These are phyloP conservation scores for Pleodorina starrii DNA, from an alignment of 139 green algal genomes.

Conservation along the genomic window DNA sequence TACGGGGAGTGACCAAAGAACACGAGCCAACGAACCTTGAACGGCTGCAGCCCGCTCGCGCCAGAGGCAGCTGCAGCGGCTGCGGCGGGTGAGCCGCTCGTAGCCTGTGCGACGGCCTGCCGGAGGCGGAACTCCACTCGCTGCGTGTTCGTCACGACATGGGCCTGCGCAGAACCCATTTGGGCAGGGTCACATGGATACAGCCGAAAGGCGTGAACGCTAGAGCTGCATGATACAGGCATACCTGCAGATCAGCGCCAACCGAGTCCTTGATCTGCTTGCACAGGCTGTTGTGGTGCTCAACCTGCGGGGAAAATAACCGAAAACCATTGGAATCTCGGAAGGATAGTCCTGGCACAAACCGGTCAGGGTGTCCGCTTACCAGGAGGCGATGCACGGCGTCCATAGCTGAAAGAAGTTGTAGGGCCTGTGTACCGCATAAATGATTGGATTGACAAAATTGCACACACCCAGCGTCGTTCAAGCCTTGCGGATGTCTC, in stretches of 20 bases:
- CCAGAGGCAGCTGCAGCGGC: neutral
- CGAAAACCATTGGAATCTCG: neutral
- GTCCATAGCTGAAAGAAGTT: slow-evolving; percentile 39
- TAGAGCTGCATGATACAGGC: too few species aligned
- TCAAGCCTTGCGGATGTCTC: too few species aligned
- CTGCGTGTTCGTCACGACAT: slow-evolving; percentile 8
- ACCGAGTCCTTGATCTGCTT: slow-evolving; percentile 11
- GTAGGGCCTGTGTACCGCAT: slow-evolving; percentile 21
- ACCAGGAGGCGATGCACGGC: slow-evolving; percentile 36
- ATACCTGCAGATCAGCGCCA: slow-evolving; percentile 22
- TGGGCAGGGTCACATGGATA: too few species aligned
- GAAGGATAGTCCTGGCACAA: neutral
- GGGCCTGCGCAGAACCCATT: neutral
- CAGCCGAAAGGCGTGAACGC: too few species aligned
- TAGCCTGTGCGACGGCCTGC: neutral
- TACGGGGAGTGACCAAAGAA: too few species aligned
- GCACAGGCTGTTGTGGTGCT: slow-evolving; percentile 3
- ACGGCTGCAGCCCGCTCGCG: slow-evolving; percentile 18
- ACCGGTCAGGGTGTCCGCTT: neutral
- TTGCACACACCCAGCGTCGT: too few species aligned
- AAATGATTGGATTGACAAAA: too few species aligned
- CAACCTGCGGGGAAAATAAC: neutral
- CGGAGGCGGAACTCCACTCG: slow-evolving; percentile 28
- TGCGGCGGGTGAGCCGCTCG: neutral
- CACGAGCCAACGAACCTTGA: slow-evolving; percentile 13